Conservation (phyloP, 1,139 yeast genomes). For the Suhomyces bolitotheri region DNA sequence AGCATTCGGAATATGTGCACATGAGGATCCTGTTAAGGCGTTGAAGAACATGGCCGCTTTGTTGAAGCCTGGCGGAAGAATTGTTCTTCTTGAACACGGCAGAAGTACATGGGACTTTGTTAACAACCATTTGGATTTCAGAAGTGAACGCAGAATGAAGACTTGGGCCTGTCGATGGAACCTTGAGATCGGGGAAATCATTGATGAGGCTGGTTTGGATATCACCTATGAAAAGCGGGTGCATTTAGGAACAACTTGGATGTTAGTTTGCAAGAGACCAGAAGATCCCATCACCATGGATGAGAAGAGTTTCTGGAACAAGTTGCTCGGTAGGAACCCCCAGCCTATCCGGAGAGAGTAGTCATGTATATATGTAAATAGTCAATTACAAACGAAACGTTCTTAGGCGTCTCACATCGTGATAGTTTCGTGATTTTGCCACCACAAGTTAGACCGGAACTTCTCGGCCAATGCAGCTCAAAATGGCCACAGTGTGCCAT, state of each 20-base stretch:
- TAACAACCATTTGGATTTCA: slow-evolving; percentile 76
- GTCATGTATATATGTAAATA: slow-evolving; percentile 17
- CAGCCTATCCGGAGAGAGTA: slow-evolving; percentile 26
- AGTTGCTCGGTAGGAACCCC: slow-evolving; percentile 42
- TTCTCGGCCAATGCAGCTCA: no score
- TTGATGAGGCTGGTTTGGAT: slow-evolving; percentile 82
- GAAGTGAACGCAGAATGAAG: slow-evolving; percentile 80
- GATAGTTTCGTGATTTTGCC: no score
- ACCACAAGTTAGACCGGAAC: no score
- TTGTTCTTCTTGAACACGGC: slow-evolving; percentile 88
- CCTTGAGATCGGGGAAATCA: slow-evolving; percentile 81
- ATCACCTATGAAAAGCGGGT: slow-evolving; percentile 75
- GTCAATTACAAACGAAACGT: no score
- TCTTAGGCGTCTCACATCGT: no score
- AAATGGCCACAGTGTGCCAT: no score
- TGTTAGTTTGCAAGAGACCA: slow-evolving; percentile 70
- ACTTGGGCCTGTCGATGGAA: slow-evolving; percentile 99
- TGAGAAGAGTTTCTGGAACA: slow-evolving; percentile 46
- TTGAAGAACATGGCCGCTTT: slow-evolving; percentile 69
- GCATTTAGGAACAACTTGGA: slow-evolving; percentile 95
- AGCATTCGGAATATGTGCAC: slow-evolving; percentile 94
- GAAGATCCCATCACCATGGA: slow-evolving; percentile 54
- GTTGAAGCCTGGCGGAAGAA: slow-evolving; percentile 87
- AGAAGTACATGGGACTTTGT: slow-evolving; percentile 77
- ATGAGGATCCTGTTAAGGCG: slow-evolving; percentile 86